Conservation (phyloP, 148 eudicot genomes). For the Drosera capensis region DNA sequence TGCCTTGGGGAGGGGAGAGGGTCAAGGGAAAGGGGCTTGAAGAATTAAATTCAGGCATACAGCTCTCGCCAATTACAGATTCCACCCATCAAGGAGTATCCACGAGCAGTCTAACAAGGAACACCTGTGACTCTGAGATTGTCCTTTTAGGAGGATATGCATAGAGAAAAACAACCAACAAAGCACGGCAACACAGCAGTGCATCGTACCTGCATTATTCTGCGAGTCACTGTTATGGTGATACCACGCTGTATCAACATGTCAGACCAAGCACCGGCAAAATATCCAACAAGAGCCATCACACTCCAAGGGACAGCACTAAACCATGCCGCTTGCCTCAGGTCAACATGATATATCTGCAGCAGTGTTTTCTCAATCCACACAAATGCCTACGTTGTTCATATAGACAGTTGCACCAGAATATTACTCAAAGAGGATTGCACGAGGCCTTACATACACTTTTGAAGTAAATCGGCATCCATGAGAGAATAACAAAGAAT, state of each 20-base stretch:
- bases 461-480: conserved; percentile 92
- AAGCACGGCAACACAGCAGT: not conserved
- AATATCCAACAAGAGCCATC: conserved; percentile 84
- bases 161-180: too few relatives aligned
- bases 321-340: conserved; percentile 94
- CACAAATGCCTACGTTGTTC: not conserved
- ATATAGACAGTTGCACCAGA: not conserved
- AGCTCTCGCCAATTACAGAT: too few relatives aligned
- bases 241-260: conserved; percentile 53
- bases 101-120: too few relatives aligned
- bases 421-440: not conserved
- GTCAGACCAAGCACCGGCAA: conserved; percentile 81
- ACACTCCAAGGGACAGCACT: conserved; percentile 94
- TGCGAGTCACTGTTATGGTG: conserved; percentile 67
- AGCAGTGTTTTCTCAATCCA: conserved; percentile 5
- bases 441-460: conserved; percentile 38
- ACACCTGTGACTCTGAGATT: too few relatives aligned
- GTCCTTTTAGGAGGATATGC: too few relatives aligned
- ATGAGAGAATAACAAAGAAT: conserved; percentile 83
- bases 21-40: too few relatives aligned
- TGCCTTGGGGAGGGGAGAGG: too few relatives aligned
- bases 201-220: conserved; percentile 70
- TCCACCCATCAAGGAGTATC: too few relatives aligned
- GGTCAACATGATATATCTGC: conserved; percentile 79
- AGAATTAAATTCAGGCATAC: too few relatives aligned